phyloP scores from a whole-genome alignment of 2,329 filamentous ascomycete genomes.

The Paecilomyces dactylethromorphus region DNA sequence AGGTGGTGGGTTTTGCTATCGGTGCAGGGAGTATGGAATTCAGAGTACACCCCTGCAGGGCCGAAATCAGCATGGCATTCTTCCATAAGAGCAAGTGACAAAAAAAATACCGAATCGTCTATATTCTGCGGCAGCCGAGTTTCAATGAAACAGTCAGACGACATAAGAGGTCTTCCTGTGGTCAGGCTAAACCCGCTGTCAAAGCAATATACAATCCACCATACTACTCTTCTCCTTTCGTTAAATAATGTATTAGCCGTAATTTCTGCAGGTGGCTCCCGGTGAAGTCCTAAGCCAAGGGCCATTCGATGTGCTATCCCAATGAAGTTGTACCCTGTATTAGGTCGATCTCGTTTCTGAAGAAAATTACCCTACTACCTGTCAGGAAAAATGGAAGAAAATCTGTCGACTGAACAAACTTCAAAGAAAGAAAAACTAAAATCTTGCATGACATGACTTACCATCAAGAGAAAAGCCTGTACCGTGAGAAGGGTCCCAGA shows the following conservation, averaged over 20 bases:
- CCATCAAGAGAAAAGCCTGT: conserved; percentile 26
- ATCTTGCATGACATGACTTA: too few species aligned
- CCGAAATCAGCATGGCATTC: not conserved
- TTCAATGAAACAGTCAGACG: conserved; percentile 28
- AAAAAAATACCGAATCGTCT: not conserved
- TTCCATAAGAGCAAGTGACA: not conserved
- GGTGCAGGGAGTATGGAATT: not conserved
- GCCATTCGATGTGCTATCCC: conserved; percentile 47
- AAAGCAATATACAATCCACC: conserved; percentile 23
- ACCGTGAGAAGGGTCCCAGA: conserved; percentile 23
- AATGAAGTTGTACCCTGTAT: conserved; percentile 48
- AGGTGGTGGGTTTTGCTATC: conserved; percentile 9
- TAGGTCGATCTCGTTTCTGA: conserved; percentile 46
- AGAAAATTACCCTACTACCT: conserved; percentile 37
- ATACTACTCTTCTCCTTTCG: conserved; percentile 13
- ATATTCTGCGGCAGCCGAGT: conserved; percentile 6
- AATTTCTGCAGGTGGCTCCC: conserved; percentile 21
- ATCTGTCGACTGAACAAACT: too few species aligned
- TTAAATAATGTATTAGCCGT: conserved; percentile 6
- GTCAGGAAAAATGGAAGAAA: too few species aligned
- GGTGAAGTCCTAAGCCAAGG: conserved; percentile 44
- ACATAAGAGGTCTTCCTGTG: conserved; percentile 19
- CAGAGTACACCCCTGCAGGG: not conserved
- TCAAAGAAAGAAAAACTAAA: too few species aligned
- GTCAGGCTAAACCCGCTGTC: conserved; percentile 25